Conservation (phyloP, 2,329 filamentous ascomycete genomes). For the Fusarium haematococcum region DNA sequence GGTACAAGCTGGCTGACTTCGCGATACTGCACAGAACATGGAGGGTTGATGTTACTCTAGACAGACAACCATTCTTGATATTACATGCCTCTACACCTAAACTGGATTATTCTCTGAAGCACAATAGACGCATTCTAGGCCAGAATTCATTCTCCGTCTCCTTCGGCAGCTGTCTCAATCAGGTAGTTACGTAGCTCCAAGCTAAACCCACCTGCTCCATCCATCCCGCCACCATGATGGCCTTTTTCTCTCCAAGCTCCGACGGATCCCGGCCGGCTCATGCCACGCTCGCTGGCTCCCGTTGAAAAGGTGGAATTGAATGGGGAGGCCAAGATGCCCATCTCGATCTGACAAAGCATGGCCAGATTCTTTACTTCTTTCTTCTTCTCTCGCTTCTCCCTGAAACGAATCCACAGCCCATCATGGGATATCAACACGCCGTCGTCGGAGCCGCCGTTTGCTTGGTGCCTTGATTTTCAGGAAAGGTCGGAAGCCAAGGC, state of each 20-base stretch:
- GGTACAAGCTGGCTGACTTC: background rate
- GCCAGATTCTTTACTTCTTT: background rate
- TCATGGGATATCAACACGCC: background rate
- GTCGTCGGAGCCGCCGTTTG: background rate
- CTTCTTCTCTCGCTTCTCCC: background rate
- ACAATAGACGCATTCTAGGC: background rate
- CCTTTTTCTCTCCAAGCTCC: constrained; percentile 6
- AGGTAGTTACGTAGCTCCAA: background rate
- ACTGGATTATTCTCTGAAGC: background rate
- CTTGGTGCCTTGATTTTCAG: background rate
- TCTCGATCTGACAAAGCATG: background rate
- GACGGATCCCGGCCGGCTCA: constrained; percentile 10
- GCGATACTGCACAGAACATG: background rate
- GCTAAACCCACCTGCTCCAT: constrained; percentile 3
- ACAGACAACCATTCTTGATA: background rate
- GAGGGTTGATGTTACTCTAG: background rate
- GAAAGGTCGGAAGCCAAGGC: background rate
- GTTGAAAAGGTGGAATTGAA: background rate
- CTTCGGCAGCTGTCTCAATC: background rate
- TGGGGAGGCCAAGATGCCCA: background rate
- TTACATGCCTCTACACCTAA: background rate
- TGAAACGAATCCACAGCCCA: background rate
- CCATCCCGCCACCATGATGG: constrained; percentile 26
- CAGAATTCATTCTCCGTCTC: background rate
- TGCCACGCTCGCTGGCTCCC: background rate